Conservation (phyloP, 257 asterid genomes). For the Euphrasia confusa region DNA sequence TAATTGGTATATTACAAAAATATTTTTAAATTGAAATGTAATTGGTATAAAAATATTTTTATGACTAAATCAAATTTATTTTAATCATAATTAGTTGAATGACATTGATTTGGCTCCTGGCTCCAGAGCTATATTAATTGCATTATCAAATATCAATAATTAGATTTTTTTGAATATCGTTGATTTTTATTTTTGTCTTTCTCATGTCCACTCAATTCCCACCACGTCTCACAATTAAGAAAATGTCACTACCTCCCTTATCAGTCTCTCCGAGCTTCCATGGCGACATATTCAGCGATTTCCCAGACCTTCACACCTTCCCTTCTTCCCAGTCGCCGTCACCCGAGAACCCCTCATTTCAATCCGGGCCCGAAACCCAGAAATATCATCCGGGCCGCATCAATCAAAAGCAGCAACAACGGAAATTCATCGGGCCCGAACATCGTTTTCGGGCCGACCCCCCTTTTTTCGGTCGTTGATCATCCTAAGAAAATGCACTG, state of each 20-base stretch:
- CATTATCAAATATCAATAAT: too few species aligned
- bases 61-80: too few species aligned
- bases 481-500: conserved; percentile 25
- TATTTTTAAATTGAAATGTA: too few species aligned
- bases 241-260: conserved; percentile 34
- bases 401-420: background rate
- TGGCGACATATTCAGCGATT: conserved; percentile 43
- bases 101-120: too few species aligned
- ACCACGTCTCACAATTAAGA: conserved; percentile 7
- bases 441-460: conserved; percentile 20
- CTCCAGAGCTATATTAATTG: too few species aligned
- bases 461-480: conserved; percentile 26
- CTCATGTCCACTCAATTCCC: conserved; percentile 66
- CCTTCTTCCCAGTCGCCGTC: conserved; percentile 33
- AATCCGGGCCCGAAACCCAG: conserved; percentile 22
- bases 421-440: conserved; percentile 16
- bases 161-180: too few species aligned
- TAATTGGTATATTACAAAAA: too few species aligned
- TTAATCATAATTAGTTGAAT: too few species aligned
- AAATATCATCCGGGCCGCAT: conserved; percentile 13
- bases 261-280: conserved; percentile 23
- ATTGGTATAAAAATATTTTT: too few species aligned
- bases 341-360: conserved; percentile 21
- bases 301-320: conserved; percentile 32
- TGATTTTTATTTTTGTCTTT: conserved; percentile 13